These are phyloP conservation scores for Lipomyces orientalis DNA, from an alignment of 805 yeast genomes.

Conservation along the genomic window DNA sequence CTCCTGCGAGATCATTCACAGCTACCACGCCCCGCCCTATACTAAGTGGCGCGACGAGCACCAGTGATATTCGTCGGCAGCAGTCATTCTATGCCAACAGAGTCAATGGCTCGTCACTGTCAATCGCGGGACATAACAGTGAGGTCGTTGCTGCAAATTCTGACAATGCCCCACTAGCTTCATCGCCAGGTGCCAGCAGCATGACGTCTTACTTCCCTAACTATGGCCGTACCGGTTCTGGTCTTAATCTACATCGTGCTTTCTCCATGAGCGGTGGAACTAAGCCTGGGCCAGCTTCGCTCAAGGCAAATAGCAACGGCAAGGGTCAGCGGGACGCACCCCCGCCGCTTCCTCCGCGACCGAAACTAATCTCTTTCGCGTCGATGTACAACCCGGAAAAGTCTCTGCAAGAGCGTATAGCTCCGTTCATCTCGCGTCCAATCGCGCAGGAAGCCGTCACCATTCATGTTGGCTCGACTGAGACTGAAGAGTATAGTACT, in stretches of 20 bases:
- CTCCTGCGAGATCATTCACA: slow-evolving; percentile 15
- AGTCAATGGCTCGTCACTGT: slow-evolving; percentile 21
- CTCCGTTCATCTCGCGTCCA: slow-evolving; percentile 71
- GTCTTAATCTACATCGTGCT: slow-evolving; percentile 26
- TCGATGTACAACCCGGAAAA: slow-evolving; percentile 49
- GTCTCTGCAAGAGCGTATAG: slow-evolving; percentile 65
- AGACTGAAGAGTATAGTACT: slow-evolving; percentile 43
- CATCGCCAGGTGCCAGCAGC: slow-evolving; percentile 19
- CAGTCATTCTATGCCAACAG: slow-evolving; percentile 27
- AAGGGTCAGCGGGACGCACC: slow-evolving; percentile 6
- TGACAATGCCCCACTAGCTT: slow-evolving; percentile 32
- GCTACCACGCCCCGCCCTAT: slow-evolving; percentile 1
- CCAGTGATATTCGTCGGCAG: slow-evolving; percentile 16
- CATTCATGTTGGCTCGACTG: slow-evolving; percentile 62
- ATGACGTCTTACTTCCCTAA: slow-evolving; percentile 30
- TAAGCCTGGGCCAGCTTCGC: not conserved
- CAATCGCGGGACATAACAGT: slow-evolving; percentile 33
- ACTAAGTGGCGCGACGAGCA: not conserved
- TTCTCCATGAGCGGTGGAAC: slow-evolving; percentile 15
- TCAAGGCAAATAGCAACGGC: not conserved
- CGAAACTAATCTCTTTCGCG: slow-evolving; percentile 32
- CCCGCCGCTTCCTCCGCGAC: slow-evolving; percentile 37
- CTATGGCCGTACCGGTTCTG: slow-evolving; percentile 26
- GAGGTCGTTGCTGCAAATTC: slow-evolving; percentile 35
- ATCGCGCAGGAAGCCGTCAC: slow-evolving; percentile 62